phyloP scores from a whole-genome alignment of 2,329 filamentous ascomycete species.

The Nigrospora sphaerica region DNA sequence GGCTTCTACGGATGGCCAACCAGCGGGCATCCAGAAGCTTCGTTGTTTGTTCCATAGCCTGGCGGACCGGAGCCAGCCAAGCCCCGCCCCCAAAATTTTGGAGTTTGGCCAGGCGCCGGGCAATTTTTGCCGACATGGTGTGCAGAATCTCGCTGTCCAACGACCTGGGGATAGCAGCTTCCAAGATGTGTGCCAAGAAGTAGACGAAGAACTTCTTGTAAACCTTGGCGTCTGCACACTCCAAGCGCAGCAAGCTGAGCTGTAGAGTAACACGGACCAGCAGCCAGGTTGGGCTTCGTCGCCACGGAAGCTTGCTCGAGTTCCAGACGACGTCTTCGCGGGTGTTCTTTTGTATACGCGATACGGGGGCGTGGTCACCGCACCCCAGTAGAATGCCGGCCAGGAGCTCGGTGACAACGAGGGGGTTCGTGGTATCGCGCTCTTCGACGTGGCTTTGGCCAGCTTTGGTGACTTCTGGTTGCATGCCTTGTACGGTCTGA shows the following conservation, averaged over 20 bases:
- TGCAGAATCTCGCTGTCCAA: slow-evolving; percentile 1
- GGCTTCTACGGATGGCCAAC: neutral
- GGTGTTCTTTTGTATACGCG: slow-evolving; percentile 40
- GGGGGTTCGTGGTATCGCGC: slow-evolving; percentile 41
- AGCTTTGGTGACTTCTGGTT: slow-evolving; percentile 27
- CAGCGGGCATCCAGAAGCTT: neutral
- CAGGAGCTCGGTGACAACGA: slow-evolving; percentile 43
- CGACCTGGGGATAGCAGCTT: neutral
- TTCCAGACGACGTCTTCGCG: slow-evolving; percentile 46
- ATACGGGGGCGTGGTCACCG: slow-evolving; percentile 17
- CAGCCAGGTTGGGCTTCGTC: slow-evolving; percentile 1
- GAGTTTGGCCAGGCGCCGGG: slow-evolving; percentile 1
- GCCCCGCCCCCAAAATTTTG: neutral
- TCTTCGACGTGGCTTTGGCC: slow-evolving; percentile 26
- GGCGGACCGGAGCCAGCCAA: neutral
- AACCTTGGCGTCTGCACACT: neutral
- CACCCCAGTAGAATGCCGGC: slow-evolving; percentile 29
- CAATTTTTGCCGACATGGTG: slow-evolving; percentile 1
- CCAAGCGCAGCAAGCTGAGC: neutral
- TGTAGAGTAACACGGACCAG: slow-evolving; percentile 1
- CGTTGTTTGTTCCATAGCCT: neutral
- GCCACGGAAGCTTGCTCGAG: neutral
- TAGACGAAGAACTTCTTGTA: slow-evolving; percentile 1
- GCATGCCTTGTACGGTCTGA: slow-evolving; percentile 12
- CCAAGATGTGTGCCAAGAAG: neutral